Conservation (phyloP, 73 alveolate species). For the Paramecium sonneborni region DNA sequence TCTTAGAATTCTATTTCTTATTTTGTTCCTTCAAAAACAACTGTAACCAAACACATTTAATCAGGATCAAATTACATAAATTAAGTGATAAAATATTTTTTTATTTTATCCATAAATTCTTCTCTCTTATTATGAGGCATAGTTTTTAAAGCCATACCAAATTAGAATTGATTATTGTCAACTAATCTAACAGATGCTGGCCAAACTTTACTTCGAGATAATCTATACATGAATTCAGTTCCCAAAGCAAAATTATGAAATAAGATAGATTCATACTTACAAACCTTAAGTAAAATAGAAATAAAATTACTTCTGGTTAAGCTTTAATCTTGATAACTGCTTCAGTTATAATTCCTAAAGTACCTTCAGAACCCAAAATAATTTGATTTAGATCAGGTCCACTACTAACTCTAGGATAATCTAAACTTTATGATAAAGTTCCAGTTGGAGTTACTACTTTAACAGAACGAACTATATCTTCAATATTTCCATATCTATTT, state of each 20-base stretch:
- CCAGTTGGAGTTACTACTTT: constrained; percentile 88
- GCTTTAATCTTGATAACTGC: constrained; percentile 80
- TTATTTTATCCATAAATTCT: constrained; percentile 75
- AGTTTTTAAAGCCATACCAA: constrained; percentile 86
- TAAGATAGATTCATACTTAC: constrained; percentile 78
- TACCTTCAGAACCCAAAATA: constrained; percentile 87
- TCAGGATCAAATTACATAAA: constrained; percentile 86
- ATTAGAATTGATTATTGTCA: constrained; percentile 84
- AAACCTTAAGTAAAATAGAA: neutral
- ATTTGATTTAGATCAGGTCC: constrained; percentile 88
- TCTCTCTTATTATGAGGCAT: constrained; percentile 63
- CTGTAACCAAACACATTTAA: constrained; percentile 80
- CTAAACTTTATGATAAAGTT: constrained; percentile 68
- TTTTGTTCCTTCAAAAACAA: constrained; percentile 84
- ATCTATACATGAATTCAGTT: constrained; percentile 80
- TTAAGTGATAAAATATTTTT: constrained; percentile 77
- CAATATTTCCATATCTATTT: constrained; percentile 93
- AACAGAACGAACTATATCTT: constrained; percentile 82
- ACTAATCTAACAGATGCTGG: constrained; percentile 89
- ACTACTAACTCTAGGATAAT: constrained; percentile 84
- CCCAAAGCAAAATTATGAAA: constrained; percentile 90
- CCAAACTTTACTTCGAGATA: constrained; percentile 73
- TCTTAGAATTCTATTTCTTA: constrained; percentile 71
- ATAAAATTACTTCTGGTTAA: constrained; percentile 70
- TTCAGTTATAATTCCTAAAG: constrained; percentile 85